Evolutionary conservation across 345 rosid species (phyloP).

Genomic region (Iberis pinnata): DNA sequence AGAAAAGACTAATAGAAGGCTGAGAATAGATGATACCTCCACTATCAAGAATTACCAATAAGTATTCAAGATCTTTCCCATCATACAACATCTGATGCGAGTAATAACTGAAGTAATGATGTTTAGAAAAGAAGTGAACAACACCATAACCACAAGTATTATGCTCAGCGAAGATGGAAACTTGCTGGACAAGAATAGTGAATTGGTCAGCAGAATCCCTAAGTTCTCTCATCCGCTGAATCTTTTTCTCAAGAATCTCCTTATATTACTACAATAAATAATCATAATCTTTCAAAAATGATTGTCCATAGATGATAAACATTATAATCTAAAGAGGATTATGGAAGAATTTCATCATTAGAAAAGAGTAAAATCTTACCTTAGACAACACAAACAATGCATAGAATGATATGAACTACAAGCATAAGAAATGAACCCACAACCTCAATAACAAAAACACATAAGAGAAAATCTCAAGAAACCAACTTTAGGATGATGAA

Average conservation of each 20-base stretch:
- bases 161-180: constrained; percentile 62
- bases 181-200: constrained; percentile 62
- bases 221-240: constrained; percentile 43
- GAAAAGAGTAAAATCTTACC: constrained; percentile 35
- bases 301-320: constrained; percentile 25
- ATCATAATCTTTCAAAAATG: too few relatives aligned
- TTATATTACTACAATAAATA: constrained; percentile 86
- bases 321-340: too few relatives aligned
- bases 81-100: constrained; percentile 66
- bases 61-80: constrained; percentile 47
- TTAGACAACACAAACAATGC: constrained; percentile 56
- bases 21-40: neutral
- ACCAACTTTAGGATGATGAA: neutral
- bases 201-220: constrained; percentile 70
- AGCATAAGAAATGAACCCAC: constrained; percentile 84
- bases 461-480: neutral
- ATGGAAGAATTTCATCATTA: too few relatives aligned
- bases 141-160: constrained; percentile 50
- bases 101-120: constrained; percentile 51
- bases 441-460: constrained; percentile 61
- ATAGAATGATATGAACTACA: constrained; percentile 70
- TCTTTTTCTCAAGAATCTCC: constrained; percentile 53
- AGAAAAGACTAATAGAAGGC: too few relatives aligned
- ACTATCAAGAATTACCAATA: constrained; percentile 41
- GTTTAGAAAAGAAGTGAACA: constrained; percentile 72